These are phyloP conservation scores for Stagonosporopsis chrysanthemi DNA, from an alignment of 2,329 filamentous ascomycete species.

Conservation along the genomic window DNA sequence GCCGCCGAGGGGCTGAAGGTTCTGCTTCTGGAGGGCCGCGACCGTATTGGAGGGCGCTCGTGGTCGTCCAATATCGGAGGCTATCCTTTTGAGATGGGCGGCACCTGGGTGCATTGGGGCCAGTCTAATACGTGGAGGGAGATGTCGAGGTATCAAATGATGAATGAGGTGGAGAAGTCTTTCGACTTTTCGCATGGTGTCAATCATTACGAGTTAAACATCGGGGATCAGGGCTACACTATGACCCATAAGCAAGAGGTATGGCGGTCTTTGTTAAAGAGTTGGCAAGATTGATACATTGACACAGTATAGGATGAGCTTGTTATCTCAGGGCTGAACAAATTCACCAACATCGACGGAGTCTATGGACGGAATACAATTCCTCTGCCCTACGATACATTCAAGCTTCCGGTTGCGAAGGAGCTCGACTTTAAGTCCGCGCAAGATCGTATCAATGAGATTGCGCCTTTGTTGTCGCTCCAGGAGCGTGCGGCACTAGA, in stretches of 20 bases:
- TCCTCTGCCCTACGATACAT: slow-evolving; percentile 52
- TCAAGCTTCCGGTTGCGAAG: slow-evolving; percentile 12
- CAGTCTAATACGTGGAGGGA: slow-evolving; percentile 45
- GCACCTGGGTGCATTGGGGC: slow-evolving; percentile 50
- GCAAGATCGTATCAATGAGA: slow-evolving; percentile 53
- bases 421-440: slow-evolving; percentile 40
- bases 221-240: slow-evolving; percentile 33
- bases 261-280: not conserved
- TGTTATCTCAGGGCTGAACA: slow-evolving; percentile 43
- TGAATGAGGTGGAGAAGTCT: slow-evolving; percentile 35
- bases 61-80: slow-evolving; percentile 50
- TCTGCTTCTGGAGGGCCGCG: slow-evolving; percentile 50
- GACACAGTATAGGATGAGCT: slow-evolving; percentile 30
- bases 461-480: slow-evolving; percentile 50
- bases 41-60: slow-evolving; percentile 54
- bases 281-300: not conserved
- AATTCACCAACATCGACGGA: slow-evolving; percentile 59
- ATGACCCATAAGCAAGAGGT: slow-evolving; percentile 56
- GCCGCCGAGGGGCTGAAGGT: slow-evolving; percentile 33
- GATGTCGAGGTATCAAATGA: slow-evolving; percentile 57
- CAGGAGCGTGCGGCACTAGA: slow-evolving; percentile 54
- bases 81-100: slow-evolving; percentile 52
- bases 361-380: slow-evolving; percentile 48
- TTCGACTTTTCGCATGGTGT: slow-evolving; percentile 54
- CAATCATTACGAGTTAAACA: slow-evolving; percentile 53